These are phyloP conservation scores for Alternaria solani DNA, from an alignment of 2,329 filamentous ascomycete species.

Conservation along the genomic window DNA sequence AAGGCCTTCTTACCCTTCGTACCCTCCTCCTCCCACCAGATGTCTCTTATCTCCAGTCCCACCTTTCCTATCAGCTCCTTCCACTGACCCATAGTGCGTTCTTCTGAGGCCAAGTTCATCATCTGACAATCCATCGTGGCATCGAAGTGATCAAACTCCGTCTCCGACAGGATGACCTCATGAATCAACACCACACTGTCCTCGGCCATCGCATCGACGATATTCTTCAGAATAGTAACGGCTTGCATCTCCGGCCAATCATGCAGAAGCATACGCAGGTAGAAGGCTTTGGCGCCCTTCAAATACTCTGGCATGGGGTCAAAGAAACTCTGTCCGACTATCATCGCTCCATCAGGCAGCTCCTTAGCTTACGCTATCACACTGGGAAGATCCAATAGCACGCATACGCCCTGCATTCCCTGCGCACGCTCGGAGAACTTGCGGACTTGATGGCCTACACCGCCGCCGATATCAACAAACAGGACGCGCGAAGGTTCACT, in stretches of 20 bases:
- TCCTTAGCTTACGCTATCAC: constrained; percentile 14
- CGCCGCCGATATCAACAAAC: constrained; percentile 30
- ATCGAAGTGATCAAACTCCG: constrained; percentile 38
- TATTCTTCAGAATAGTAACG: constrained; percentile 43
- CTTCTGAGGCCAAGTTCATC: constrained; percentile 51
- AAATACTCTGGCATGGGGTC: constrained; percentile 20
- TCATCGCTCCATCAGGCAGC: constrained; percentile 11
- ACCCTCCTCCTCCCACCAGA: constrained; percentile 37
- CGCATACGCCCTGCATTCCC: background rate
- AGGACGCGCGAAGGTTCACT: constrained; percentile 12
- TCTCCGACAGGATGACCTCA: constrained; percentile 52
- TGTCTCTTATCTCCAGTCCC: constrained; percentile 48
- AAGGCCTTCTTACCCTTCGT: background rate
- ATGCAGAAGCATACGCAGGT: constrained; percentile 48
- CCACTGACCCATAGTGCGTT: constrained; percentile 55
- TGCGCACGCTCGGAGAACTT: background rate
- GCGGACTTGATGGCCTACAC: background rate
- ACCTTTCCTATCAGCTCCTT: constrained; percentile 39
- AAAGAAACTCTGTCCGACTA: constrained; percentile 28
- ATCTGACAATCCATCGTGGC: constrained; percentile 54
- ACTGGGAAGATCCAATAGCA: constrained; percentile 28
- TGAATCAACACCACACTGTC: constrained; percentile 56
- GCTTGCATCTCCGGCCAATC: constrained; percentile 52
- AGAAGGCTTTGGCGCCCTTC: constrained; percentile 38
- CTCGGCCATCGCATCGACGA: constrained; percentile 16